Conservation (phyloP, 768 basidiomycete genomes). For the Calocera viscosa region DNA sequence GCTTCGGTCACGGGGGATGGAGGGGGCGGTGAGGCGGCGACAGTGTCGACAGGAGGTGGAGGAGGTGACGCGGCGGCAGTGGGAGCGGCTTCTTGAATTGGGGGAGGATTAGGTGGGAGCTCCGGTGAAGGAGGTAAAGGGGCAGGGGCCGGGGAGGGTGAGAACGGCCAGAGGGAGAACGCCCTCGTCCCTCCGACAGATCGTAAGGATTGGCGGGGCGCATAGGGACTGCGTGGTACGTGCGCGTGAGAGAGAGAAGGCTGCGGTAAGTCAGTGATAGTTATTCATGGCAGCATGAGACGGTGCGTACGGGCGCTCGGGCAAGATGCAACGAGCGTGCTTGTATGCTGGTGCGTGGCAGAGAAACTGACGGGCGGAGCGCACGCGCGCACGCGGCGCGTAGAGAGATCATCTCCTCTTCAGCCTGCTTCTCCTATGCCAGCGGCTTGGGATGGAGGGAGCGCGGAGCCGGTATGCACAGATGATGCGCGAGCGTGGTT, state of each 20-base stretch:
- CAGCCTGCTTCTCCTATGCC: not conserved
- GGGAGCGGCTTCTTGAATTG: not conserved
- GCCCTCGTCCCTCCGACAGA: not conserved
- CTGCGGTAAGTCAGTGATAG: too few species aligned
- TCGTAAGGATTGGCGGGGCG: not conserved
- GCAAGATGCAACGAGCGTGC: not conserved
- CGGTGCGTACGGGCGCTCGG: not conserved
- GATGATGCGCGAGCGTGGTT: not conserved
- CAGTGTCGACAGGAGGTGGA: not conserved
- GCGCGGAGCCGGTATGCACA: not conserved
- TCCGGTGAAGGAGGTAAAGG: not conserved
- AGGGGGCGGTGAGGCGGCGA: too few species aligned
- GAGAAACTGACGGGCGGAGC: not conserved
- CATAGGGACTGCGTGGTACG: too few species aligned
- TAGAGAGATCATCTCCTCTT: not conserved
- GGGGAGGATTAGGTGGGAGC: not conserved
- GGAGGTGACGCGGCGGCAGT: not conserved
- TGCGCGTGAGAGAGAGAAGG: too few species aligned
- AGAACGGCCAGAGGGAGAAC: not conserved
- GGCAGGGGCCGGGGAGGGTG: not conserved
- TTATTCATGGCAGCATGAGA: too few species aligned
- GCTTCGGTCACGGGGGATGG: too few species aligned
- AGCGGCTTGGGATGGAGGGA: not conserved
- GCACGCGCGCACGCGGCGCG: not conserved
- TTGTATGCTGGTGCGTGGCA: not conserved